Conservation (phyloP, 495 filamentous ascomycete genomes). For the Neurospora tetraspora region DNA sequence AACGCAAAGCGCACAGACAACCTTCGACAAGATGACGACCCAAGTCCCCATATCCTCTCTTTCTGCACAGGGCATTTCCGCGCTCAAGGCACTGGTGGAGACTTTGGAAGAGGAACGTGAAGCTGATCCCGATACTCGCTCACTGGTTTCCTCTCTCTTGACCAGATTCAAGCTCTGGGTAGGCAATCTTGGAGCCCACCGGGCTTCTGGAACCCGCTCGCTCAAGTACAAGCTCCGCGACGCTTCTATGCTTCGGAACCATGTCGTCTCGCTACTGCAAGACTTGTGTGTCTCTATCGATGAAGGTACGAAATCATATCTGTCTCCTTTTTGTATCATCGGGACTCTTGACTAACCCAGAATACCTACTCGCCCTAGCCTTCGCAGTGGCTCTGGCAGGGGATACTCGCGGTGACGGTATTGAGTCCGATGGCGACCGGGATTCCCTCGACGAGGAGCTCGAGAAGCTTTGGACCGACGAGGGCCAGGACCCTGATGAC, state of each 20-base stretch:
- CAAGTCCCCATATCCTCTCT: neutral
- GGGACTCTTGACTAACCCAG: too few species aligned
- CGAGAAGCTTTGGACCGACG: neutral
- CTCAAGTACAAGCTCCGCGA: slow-evolving; percentile 5
- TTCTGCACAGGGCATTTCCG: neutral
- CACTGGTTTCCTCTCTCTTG: neutral
- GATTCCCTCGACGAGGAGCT: neutral
- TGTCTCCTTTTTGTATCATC: neutral
- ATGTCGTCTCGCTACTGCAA: slow-evolving; percentile 1
- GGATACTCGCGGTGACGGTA: too few species aligned
- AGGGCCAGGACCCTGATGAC: neutral
- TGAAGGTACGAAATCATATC: slow-evolving; percentile 1
- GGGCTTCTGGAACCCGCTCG: slow-evolving; percentile 1
- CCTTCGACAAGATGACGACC: neutral
- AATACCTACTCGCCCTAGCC: too few species aligned
- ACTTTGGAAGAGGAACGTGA: neutral
- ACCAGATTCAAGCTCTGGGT: slow-evolving; percentile 4
- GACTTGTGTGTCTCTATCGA: slow-evolving; percentile 1
- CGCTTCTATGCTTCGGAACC: slow-evolving; percentile 10
- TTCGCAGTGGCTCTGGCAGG: neutral
- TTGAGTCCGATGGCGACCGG: neutral
- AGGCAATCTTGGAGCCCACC: slow-evolving; percentile 4
- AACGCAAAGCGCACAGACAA: neutral
- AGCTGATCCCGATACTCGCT: neutral
- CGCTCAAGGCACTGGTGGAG: neutral